Evolutionary conservation across 2,329 filamentous ascomycete species (phyloP).

Genomic region (Pestalotiopsis fici): DNA sequence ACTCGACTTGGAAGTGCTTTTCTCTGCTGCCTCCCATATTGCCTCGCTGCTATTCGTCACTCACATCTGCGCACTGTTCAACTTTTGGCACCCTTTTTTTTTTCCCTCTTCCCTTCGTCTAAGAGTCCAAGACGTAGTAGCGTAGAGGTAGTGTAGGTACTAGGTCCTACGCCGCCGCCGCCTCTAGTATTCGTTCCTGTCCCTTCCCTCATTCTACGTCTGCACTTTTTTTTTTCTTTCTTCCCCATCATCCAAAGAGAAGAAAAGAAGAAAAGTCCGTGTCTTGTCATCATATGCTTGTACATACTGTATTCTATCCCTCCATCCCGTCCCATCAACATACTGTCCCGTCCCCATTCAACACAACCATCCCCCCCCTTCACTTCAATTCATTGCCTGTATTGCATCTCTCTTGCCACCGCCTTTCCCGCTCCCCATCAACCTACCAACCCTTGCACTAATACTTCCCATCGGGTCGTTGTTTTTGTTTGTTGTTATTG

Average conservation of each 20-base stretch:
- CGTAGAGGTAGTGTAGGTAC: not conserved
- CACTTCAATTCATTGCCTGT: conserved; percentile 1
- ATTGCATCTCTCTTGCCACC: conserved; percentile 1
- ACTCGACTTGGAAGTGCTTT: conserved; percentile 5
- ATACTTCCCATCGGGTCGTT: not conserved
- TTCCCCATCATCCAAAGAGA: not conserved
- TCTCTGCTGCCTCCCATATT: conserved; percentile 7
- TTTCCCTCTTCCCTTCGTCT: not conserved
- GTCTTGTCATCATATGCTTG: not conserved
- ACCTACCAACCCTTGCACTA: not conserved
- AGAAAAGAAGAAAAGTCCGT: not conserved
- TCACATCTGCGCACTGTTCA: conserved; percentile 6
- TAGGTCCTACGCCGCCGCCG: not conserved
- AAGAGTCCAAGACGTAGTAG: not conserved
- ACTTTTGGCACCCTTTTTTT: not conserved
- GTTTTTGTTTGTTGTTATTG: not conserved
- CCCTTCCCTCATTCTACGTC: not conserved
- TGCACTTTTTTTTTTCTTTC: not conserved
- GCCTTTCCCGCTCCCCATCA: conserved; percentile 6
- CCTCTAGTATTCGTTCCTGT: not conserved
- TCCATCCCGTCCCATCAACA: not conserved
- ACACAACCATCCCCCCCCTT: not conserved
- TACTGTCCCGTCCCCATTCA: not conserved
- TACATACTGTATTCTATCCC: not conserved
- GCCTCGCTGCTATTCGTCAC: conserved; percentile 8